A percentile compares a stretch with the other conserved stretches of the same genome.
Conservation (phyloP, 306 rosid genomes). For the Trifolium repens region DNA sequence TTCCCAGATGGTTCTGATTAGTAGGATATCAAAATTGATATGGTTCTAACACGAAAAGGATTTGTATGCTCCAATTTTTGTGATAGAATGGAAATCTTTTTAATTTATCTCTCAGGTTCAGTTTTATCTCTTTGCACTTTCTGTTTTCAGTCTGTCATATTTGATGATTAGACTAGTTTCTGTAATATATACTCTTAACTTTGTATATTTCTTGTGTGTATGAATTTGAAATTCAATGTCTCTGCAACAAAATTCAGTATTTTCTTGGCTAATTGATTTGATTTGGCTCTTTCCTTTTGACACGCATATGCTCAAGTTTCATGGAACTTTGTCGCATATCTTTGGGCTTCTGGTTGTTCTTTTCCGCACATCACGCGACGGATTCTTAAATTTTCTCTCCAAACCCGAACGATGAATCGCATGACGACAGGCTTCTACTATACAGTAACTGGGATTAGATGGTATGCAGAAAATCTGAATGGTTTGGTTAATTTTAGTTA, state of each 20-base stretch:
- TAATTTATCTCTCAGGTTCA: constrained; percentile 41
- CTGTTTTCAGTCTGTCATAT: constrained; percentile 29
- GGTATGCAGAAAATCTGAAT: constrained; percentile 24
- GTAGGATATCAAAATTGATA: constrained; percentile 34
- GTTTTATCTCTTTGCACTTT: constrained; percentile 27
- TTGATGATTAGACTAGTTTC: constrained; percentile 31
- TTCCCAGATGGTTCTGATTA: constrained; percentile 77
- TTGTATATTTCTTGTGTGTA: constrained; percentile 29
- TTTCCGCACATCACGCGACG: constrained; percentile 17
- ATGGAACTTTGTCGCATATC: background rate
- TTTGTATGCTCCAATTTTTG: constrained; percentile 27
- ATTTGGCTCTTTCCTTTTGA: constrained; percentile 1
- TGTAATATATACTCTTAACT: constrained; percentile 24
- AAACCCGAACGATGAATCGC: background rate
- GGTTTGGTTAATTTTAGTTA: background rate
- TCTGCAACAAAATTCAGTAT: constrained; percentile 16
- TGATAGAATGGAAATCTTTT: constrained; percentile 40
- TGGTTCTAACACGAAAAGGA: constrained; percentile 35
- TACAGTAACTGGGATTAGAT: constrained; percentile 1
- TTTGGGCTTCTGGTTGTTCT: background rate
- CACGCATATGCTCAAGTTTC: background rate
- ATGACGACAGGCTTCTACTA: constrained; percentile 6
- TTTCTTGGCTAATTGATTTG: constrained; percentile 6
- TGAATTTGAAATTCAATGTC: constrained; percentile 25
- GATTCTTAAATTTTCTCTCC: background rate